A percentile compares a stretch with the other conserved stretches of the same genome.
These are phyloP conservation scores for Metarhizium rileyi DNA, from an alignment of 2,329 filamentous ascomycete genomes.

Conservation along the genomic window DNA sequence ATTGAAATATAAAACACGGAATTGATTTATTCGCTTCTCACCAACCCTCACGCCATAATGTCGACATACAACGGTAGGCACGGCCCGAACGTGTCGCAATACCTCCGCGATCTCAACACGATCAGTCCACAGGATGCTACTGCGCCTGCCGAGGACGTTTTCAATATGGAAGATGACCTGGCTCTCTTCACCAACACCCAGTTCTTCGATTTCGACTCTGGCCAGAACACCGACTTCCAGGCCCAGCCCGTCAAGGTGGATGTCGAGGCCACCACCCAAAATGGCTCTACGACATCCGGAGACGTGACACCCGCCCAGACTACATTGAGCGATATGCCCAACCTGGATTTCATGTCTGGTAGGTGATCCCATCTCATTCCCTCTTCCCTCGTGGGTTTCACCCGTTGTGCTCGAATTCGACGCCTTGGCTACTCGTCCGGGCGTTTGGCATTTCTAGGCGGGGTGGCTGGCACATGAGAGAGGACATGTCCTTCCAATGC, in stretches of 20 bases:
- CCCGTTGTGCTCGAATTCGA: too few relatives aligned
- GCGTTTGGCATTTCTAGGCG: neutral
- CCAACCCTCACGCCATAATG: slow-evolving; percentile 35
- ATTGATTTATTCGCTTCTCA: neutral
- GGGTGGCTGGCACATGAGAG: neutral
- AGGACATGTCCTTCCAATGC: neutral
- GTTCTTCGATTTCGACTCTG: slow-evolving; percentile 69
- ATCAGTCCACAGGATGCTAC: slow-evolving; percentile 49
- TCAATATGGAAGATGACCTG: slow-evolving; percentile 61
- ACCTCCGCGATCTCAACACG: slow-evolving; percentile 77
- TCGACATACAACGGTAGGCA: slow-evolving; percentile 67
- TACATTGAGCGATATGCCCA: slow-evolving; percentile 35
- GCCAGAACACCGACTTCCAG: slow-evolving; percentile 49
- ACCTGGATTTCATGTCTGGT: slow-evolving; percentile 43
- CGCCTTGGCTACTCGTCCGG: neutral
- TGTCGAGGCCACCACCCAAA: slow-evolving; percentile 17
- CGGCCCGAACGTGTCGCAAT: slow-evolving; percentile 81
- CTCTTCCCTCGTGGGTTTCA: neutral
- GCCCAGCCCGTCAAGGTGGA: slow-evolving; percentile 37
- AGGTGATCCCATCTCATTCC: slow-evolving; percentile 17
- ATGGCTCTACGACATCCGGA: slow-evolving; percentile 25
- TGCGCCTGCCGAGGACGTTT: slow-evolving; percentile 41
- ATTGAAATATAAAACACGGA: neutral
- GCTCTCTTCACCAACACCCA: slow-evolving; percentile 74
- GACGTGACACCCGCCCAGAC: slow-evolving; percentile 30